A percentile compares a stretch with the other conserved stretches of the same genome.
phyloP scores from a whole-genome alignment of 352 stramenopile genomes.

The Phytophthora colocasiae region DNA sequence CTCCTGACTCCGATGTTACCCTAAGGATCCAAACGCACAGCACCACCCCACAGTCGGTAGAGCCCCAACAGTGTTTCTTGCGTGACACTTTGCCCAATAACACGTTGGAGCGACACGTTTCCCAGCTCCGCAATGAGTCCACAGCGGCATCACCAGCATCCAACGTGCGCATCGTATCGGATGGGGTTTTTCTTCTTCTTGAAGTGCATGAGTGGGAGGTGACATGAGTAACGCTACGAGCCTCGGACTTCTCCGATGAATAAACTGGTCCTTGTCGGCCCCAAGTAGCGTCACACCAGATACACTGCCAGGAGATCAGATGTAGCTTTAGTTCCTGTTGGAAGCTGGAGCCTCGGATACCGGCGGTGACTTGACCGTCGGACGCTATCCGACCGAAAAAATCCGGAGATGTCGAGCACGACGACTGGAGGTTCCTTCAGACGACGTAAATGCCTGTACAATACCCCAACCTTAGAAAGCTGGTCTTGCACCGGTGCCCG shows the following conservation, averaged over 20 bases:
- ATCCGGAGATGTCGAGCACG: constrained; percentile 36
- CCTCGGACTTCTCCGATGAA: constrained; percentile 16
- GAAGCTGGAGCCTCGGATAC: constrained; percentile 36
- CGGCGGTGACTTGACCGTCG: constrained; percentile 31
- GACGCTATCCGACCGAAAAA: constrained; percentile 39
- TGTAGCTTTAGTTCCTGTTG: constrained; percentile 25
- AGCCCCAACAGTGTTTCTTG: constrained; percentile 33
- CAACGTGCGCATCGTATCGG: constrained; percentile 21
- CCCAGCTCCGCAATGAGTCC: constrained; percentile 45
- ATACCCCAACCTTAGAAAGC: constrained; percentile 47
- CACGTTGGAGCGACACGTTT: constrained; percentile 41
- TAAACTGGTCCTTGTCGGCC: not conserved
- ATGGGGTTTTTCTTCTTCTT: not conserved
- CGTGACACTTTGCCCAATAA: constrained; percentile 28
- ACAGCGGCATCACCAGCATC: constrained; percentile 47
- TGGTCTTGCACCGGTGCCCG: constrained; percentile 48
- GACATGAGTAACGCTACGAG: constrained; percentile 37
- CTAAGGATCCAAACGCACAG: constrained; percentile 38
- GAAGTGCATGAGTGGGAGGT: constrained; percentile 13
- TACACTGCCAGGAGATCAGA: too few relatives aligned
- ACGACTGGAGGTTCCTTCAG: constrained; percentile 29
- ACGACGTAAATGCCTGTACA: constrained; percentile 30
- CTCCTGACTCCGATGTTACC: constrained; percentile 19
- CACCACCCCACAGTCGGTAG: constrained; percentile 44
- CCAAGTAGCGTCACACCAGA: constrained; percentile 37